These are phyloP conservation scores for Aspergillus sp. DNA, from an alignment of 2,329 filamentous ascomycete genomes.

Conservation along the genomic window DNA sequence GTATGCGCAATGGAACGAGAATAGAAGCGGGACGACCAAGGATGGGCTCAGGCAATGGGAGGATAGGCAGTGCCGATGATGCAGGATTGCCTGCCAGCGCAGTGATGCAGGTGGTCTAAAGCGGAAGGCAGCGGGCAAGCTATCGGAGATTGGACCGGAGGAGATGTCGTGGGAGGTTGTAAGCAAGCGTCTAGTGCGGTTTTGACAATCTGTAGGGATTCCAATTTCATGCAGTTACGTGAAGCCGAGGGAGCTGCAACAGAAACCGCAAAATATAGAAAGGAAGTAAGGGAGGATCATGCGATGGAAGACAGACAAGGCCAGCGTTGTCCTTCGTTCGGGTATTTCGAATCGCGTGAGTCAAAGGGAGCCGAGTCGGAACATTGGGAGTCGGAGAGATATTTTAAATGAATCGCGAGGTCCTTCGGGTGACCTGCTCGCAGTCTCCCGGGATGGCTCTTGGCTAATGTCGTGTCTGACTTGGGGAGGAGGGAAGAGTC, in stretches of 20 bases:
- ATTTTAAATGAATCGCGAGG: slow-evolving; percentile 6
- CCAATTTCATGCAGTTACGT: slow-evolving; percentile 37
- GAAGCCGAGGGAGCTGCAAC: slow-evolving; percentile 28
- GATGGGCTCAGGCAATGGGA: slow-evolving; percentile 15
- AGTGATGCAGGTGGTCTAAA: slow-evolving; percentile 39
- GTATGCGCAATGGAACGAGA: slow-evolving; percentile 8
- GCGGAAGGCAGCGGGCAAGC: slow-evolving; percentile 27
- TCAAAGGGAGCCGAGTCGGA: slow-evolving; percentile 2
- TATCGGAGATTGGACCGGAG: slow-evolving; percentile 32
- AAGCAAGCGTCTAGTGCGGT: slow-evolving; percentile 25
- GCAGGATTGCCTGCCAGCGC: slow-evolving; percentile 35
- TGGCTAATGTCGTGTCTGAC: slow-evolving; percentile 12
- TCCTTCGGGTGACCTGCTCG: slow-evolving; percentile 8
- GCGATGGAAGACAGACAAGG: slow-evolving; percentile 20
- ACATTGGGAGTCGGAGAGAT: slow-evolving; percentile 1
- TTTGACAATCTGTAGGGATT: slow-evolving; percentile 25
- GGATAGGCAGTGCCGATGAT: slow-evolving; percentile 30
- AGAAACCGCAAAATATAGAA: slow-evolving; percentile 24
- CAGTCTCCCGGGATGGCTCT: slow-evolving; percentile 4
- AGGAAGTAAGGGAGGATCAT: slow-evolving; percentile 29
- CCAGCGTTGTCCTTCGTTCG: slow-evolving; percentile 17
- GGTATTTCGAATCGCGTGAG: slow-evolving; percentile 5
- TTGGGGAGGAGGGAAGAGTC: slow-evolving; percentile 19
- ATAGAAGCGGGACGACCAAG: slow-evolving; percentile 9
- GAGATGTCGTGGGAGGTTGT: slow-evolving; percentile 24